These are phyloP conservation scores for Stachybotrys chartarum DNA, from an alignment of 2,329 filamentous ascomycete species.

Conservation along the genomic window DNA sequence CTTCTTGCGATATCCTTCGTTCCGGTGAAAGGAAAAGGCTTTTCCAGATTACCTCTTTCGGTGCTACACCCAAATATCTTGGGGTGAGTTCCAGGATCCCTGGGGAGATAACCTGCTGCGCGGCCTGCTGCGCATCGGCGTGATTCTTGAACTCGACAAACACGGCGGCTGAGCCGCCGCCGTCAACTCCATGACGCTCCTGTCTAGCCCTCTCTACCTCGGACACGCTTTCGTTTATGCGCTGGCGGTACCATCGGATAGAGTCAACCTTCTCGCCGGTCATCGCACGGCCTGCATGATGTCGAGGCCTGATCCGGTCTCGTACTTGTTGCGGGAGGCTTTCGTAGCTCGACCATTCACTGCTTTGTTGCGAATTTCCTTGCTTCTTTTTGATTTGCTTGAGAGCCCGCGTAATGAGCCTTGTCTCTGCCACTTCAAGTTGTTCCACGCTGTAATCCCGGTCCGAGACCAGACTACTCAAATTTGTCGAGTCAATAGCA, in stretches of 20 bases:
- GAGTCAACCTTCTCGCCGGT: not conserved
- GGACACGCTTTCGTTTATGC: not conserved
- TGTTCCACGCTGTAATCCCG: not conserved
- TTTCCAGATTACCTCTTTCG: not conserved
- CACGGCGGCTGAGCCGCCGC: not conserved
- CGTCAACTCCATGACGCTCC: not conserved
- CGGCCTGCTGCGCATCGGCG: not conserved
- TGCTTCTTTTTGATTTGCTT: not conserved
- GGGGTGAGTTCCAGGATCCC: not conserved
- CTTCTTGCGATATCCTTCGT: not conserved
- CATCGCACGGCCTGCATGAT: not conserved
- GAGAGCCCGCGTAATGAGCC: not conserved
- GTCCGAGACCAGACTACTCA: not conserved
- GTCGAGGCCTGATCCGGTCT: not conserved
- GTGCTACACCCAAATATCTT: not conserved
- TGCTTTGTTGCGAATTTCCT: not conserved
- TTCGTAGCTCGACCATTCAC: not conserved
- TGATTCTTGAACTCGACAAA: conserved; percentile 1
- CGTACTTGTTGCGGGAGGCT: not conserved
- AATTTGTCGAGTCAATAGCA: not conserved
- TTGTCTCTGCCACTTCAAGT: not conserved
- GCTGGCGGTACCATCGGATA: not conserved
- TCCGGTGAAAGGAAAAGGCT: not conserved
- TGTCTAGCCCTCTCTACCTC: not conserved
- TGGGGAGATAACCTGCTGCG: not conserved